Conservation (phyloP, 352 stramenopile genomes). For the Globisporangium cylindrosporum region DNA sequence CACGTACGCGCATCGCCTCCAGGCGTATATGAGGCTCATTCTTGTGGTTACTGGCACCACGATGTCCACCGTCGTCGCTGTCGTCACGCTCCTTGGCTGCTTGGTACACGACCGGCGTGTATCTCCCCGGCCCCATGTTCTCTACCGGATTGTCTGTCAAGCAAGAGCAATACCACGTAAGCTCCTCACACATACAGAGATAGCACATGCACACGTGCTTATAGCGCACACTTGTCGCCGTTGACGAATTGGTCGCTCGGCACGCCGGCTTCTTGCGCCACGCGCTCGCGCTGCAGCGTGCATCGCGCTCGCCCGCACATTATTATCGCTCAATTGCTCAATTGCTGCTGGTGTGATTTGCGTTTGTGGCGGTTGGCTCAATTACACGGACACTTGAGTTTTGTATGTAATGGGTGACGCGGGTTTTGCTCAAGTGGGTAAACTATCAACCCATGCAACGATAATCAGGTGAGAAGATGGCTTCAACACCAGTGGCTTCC, state of each 20-base stretch:
- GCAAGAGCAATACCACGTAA: neutral
- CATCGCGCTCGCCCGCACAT: conserved; percentile 79
- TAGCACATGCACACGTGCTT: conserved; percentile 12
- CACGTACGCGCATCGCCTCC: conserved; percentile 62
- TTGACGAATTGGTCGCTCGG: conserved; percentile 48
- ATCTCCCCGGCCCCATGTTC: conserved; percentile 76
- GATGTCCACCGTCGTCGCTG: neutral
- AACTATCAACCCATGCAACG: too few species aligned
- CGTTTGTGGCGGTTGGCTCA: too few species aligned
- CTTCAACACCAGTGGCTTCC: too few species aligned
- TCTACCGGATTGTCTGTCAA: conserved; percentile 62
- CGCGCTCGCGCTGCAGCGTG: conserved; percentile 51
- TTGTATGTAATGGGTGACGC: too few species aligned
- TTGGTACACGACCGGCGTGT: conserved; percentile 53
- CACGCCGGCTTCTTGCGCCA: conserved; percentile 49
- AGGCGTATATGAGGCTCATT: conserved; percentile 26
- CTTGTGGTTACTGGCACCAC: neutral
- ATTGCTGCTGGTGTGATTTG: too few species aligned
- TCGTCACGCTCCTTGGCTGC: neutral
- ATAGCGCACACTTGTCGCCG: conserved; percentile 61
- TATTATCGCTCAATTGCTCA: too few species aligned
- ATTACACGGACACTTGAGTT: too few species aligned
- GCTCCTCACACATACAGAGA: neutral
- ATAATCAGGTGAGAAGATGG: too few species aligned
- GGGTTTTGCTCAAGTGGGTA: too few species aligned